Percentiles rank a stretch among this genome's conserved stretches.
Evolutionary conservation across 139 green algal genomes (phyloP).

Genomic region (Microglena sp.): DNA sequence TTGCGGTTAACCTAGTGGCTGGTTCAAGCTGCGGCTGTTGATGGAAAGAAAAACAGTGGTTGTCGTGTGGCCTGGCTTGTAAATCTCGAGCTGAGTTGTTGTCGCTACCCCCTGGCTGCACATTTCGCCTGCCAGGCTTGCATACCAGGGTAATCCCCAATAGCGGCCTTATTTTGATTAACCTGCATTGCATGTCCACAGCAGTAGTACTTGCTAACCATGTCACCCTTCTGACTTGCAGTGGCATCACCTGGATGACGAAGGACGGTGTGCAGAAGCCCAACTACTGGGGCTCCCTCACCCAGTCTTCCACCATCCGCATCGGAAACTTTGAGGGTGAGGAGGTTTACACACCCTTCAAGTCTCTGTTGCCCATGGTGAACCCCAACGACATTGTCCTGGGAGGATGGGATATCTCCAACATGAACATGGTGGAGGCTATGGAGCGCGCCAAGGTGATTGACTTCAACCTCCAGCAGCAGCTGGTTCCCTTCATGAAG

Average conservation of each 20-base stretch:
- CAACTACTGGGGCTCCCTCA: slow-evolving; percentile 97
- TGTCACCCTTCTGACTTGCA: slow-evolving; percentile 29
- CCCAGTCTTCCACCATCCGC: slow-evolving; percentile 87
- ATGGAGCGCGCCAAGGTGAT: slow-evolving; percentile 84
- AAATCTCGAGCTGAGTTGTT: no score
- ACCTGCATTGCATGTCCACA: background rate
- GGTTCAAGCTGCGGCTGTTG: background rate
- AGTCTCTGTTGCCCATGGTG: slow-evolving; percentile 81
- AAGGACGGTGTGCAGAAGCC: slow-evolving; percentile 91
- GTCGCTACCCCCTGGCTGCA: no score
- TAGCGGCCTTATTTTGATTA: background rate
- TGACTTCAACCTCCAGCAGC: slow-evolving; percentile 94
- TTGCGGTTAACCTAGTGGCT: no score
- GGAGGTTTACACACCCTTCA: slow-evolving; percentile 90
- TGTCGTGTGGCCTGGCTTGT: background rate
- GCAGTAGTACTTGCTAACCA: background rate
- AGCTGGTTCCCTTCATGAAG: slow-evolving; percentile 90
- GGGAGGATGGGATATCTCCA: slow-evolving; percentile 95
- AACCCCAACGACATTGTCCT: slow-evolving; percentile 93
- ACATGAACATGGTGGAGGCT: slow-evolving; percentile 85
- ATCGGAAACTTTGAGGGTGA: slow-evolving; percentile 91
- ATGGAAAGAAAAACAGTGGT: background rate
- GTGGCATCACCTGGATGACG: slow-evolving; percentile 96
- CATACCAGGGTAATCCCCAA: no score
- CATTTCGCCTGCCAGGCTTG: no score